Evolutionary conservation across 2,329 filamentous ascomycete species (phyloP), one percentile per base, ranked within the genome.

Genomic region (Emergomyces pasteurianus): DNA sequence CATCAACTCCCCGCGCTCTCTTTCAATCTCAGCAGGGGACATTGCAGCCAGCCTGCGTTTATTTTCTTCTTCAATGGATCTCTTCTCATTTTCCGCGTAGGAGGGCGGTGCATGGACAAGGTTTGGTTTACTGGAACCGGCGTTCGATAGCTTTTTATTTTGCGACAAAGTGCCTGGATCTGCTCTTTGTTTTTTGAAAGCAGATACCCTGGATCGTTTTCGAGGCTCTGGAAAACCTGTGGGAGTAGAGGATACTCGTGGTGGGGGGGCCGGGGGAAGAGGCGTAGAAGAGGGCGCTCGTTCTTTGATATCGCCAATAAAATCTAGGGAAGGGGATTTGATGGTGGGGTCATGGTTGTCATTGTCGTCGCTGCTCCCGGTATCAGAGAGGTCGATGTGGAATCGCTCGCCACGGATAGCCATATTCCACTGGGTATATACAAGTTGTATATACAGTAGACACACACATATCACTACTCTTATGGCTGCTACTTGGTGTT

Each of bases 191-290:
- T 89, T 86, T 72, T 90, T 95, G 78, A 96, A 96, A 1, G 87
- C 83, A 1, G 91, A 96, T 8, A 83, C 75, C 61, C 83, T 82
- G 60, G 79, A 81, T 65, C 92, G 85, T 72, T 89, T 90, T 73
- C 88, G 94, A 73, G 91, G 92, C 62, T 86, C 84, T n/a, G 94
- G 94, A 67, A 97, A 97, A 0, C 94, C 94, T 14, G 83, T 85
- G 23, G 79, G 77, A 10, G 85, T 83, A 46, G 80, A 79, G 9
- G 87, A 86, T 4, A 88, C 80, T 64, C 83, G 86, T 26, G 84
- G 79, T 8, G n/a, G n/a, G n/a, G 71, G 67, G 5, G 75, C 70
- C 38, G 76, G 67, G 14, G 71, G 69, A 28, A 63, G 53, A n/a
- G 61, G 28, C 53, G 73, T 67, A 16, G 79, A 74, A 16, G 78